Evolutionary conservation across 768 basidiomycete genomes (phyloP).

Genomic region (Sutorius australiensis): DNA sequence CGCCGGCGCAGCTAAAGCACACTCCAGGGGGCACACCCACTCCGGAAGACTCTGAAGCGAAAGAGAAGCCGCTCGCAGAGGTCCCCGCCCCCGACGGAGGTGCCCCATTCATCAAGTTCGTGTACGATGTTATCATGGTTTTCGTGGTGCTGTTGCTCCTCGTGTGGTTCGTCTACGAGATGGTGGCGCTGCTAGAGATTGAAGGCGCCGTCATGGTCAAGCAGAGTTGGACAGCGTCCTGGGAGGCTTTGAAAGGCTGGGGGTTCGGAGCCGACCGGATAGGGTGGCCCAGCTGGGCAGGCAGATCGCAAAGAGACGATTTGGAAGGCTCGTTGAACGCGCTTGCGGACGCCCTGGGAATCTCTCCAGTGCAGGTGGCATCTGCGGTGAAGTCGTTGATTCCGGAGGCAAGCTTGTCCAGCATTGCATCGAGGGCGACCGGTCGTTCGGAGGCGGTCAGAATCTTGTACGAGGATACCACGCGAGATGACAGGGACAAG

Average conservation of each 20-base stretch:
- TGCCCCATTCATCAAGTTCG: slow-evolving; percentile 34
- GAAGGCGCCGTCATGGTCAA: slow-evolving; percentile 30
- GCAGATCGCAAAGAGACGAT: slow-evolving; percentile 13
- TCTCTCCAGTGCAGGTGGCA: slow-evolving; percentile 58
- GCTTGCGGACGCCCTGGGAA: slow-evolving; percentile 59
- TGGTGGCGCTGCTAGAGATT: slow-evolving; percentile 40
- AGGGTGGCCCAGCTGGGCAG: neutral
- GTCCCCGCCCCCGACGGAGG: slow-evolving; percentile 4
- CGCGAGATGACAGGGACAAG: neutral
- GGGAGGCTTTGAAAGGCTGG: neutral
- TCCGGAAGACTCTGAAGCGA: neutral
- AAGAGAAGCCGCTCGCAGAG: neutral
- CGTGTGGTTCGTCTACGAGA: slow-evolving; percentile 50
- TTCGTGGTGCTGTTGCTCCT: slow-evolving; percentile 39
- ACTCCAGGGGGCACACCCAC: neutral
- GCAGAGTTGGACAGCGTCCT: neutral
- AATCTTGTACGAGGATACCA: slow-evolving; percentile 26
- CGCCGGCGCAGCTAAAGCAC: neutral
- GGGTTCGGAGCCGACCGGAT: slow-evolving; percentile 5
- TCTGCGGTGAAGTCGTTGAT: slow-evolving; percentile 58
- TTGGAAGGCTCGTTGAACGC: slow-evolving; percentile 57
- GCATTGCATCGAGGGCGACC: slow-evolving; percentile 43
- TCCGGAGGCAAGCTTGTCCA: slow-evolving; percentile 57
- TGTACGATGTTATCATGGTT: slow-evolving; percentile 40
- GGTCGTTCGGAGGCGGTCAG: slow-evolving; percentile 41